Evolutionary conservation across 2,329 filamentous ascomycete species (phyloP).

Genomic region (Cordyceps militaris): DNA sequence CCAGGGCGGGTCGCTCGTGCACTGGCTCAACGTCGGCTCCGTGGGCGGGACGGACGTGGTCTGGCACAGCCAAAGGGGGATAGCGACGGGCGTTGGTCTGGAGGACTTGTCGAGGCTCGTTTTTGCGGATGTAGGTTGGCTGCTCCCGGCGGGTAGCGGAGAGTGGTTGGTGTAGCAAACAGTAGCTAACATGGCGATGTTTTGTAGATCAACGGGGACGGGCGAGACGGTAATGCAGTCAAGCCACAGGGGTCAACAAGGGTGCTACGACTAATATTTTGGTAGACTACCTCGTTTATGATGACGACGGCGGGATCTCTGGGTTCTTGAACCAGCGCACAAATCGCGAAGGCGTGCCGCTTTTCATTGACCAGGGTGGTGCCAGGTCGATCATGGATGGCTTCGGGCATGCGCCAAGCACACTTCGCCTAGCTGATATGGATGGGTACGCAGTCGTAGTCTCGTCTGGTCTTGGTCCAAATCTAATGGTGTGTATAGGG

Average conservation of each 20-base stretch:
- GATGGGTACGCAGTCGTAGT: background rate
- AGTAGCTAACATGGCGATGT: background rate
- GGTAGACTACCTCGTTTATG: constrained; percentile 17
- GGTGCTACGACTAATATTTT: background rate
- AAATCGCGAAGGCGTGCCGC: constrained; percentile 15
- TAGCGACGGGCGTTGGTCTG: constrained; percentile 13
- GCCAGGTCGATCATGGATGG: constrained; percentile 14
- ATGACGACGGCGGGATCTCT: constrained; percentile 14
- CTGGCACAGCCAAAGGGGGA: constrained; percentile 12
- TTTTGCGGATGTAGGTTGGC: constrained; percentile 15
- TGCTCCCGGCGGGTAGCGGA: background rate
- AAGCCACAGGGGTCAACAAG: background rate
- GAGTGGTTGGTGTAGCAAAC: no score
- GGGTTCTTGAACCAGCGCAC: constrained; percentile 16
- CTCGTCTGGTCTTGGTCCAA: background rate
- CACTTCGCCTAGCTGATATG: constrained; percentile 19
- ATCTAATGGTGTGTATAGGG: background rate
- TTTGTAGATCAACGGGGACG: constrained; percentile 14
- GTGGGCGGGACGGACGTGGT: constrained; percentile 14
- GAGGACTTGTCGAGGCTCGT: constrained; percentile 15
- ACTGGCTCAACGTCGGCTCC: constrained; percentile 18
- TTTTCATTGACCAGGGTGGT: constrained; percentile 15
- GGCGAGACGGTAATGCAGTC: constrained; percentile 9
- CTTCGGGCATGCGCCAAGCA: constrained; percentile 7
- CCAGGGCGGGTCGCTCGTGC: constrained; percentile 16